Evolutionary conservation across 1,284 basidiomycete species (phyloP).

Genomic region (Ustilago nuda): DNA sequence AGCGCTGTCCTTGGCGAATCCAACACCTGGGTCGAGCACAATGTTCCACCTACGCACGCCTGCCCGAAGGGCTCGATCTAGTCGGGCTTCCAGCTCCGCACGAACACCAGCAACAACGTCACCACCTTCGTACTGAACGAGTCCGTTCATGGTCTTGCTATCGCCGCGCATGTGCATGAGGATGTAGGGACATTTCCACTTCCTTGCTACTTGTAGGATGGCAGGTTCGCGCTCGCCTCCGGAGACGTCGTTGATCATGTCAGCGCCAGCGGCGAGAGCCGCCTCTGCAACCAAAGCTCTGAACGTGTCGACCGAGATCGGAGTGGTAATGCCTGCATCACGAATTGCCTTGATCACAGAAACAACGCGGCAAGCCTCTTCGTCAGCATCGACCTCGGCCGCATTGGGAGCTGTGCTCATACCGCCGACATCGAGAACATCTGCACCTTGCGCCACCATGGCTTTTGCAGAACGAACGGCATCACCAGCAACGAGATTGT

Average conservation of each 20-base stretch:
- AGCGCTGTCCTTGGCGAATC: constrained; percentile 88
- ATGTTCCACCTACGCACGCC: constrained; percentile 91
- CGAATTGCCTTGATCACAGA: constrained; percentile 72
- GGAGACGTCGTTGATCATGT: constrained; percentile 93
- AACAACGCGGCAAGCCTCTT: constrained; percentile 77
- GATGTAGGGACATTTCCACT: constrained; percentile 74
- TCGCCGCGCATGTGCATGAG: constrained; percentile 94
- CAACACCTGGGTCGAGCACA: constrained; percentile 90
- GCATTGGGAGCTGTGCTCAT: constrained; percentile 75
- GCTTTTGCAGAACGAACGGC: constrained; percentile 38
- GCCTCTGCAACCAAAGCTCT: constrained; percentile 82
- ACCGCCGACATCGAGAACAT: constrained; percentile 92
- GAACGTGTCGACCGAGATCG: constrained; percentile 93
- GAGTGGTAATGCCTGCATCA: constrained; percentile 69
- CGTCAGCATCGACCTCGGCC: constrained; percentile 70
- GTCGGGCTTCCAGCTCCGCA: constrained; percentile 79
- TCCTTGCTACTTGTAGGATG: constrained; percentile 79
- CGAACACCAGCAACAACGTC: constrained; percentile 79
- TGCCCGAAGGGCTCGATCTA: constrained; percentile 78
- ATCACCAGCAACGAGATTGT: constrained; percentile 71
- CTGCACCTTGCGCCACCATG: constrained; percentile 71
- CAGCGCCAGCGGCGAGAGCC: constrained; percentile 85
- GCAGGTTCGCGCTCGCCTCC: constrained; percentile 74
- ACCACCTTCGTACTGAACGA: constrained; percentile 76
- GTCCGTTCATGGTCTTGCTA: constrained; percentile 72